A percentile compares a stretch with the other conserved stretches of the same genome.
Evolutionary conservation across 192 early-diverging fungal genomes (phyloP).

Genomic region (Entomortierella lignicola): DNA sequence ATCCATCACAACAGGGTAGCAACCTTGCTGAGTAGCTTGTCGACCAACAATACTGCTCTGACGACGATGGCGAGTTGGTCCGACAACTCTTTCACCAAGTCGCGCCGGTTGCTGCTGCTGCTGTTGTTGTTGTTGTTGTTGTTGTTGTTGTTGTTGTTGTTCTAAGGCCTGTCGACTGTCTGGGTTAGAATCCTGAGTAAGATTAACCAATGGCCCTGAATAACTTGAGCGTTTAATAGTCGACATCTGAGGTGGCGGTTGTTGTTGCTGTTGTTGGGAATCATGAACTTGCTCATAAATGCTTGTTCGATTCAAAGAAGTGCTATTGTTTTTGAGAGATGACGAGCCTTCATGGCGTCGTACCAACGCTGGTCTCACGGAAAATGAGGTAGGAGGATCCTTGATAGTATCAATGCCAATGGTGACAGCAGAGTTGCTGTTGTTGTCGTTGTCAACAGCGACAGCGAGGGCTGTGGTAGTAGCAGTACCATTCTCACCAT

Average conservation of each 20-base stretch:
- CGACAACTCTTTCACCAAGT: conserved; percentile 1
- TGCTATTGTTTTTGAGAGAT: conserved; percentile 6
- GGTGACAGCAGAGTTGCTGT: no score
- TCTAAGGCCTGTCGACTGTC: no score
- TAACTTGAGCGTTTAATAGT: not conserved
- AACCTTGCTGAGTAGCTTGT: conserved; percentile 29
- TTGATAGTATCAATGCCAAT: no score
- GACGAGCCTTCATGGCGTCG: conserved; percentile 9
- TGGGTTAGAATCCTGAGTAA: not conserved
- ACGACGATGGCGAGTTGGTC: conserved; percentile 30
- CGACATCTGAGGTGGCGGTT: not conserved
- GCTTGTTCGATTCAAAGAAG: conserved; percentile 6
- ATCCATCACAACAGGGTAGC: conserved; percentile 15
- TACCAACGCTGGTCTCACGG: conserved; percentile 15
- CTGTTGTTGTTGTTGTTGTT: not conserved
- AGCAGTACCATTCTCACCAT: not conserved
- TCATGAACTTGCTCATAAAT: conserved; percentile 3
- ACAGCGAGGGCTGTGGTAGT: not conserved
- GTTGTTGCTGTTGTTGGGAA: conserved; percentile 1
- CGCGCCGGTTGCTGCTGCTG: conserved; percentile 12
- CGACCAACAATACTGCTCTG: conserved; percentile 31
- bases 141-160: not conserved
- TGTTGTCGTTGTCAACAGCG: no score
- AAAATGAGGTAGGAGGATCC: not conserved
- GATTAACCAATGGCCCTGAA: not conserved